Evolutionary conservation across 805 yeast genomes (phyloP), one percentile per base, ranked within the genome.

Genomic region (Jamesozyma piceae): DNA sequence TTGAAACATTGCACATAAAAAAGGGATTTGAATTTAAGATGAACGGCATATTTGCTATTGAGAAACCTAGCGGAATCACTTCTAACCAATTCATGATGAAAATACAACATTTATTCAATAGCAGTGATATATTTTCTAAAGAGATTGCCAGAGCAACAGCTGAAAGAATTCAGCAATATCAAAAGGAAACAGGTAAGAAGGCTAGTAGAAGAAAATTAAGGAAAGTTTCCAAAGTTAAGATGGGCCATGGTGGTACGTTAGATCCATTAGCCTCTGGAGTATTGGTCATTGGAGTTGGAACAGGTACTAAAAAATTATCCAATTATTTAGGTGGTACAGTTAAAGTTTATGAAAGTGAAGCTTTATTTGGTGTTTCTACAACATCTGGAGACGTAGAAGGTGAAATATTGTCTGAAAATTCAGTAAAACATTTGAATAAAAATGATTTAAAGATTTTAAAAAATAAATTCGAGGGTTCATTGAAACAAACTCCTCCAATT

Each of bases 171-270:
- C 70, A 63, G 52, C 63, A 65, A 41, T 54, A 62, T 22, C 63
- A 65, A 43, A 48, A 56, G 39, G 50, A 60, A 35, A 63, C 68
- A 57, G 68, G 74, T 43, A 62, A 69, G 41, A 69, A 66, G 42
- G 69, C 77, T 30, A 71, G 76, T 35, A 71, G 73, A 45, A 72
- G 75, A 42, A 74, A 75, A 44, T 67, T 74, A 24, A 65, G 72
- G 20, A 69, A 69, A 27, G 66, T 74, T 3, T 51, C 65, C 5
- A 80, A 79, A 52, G 78, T 89, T 28, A 92, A 92, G 56, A 82
- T 90, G 70, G 99, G 99, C 1, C 99, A 92, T 62, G 99, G 98
- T 17, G 99, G 99, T 9, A 92, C 99, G 0, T 68, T 92, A 31
- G 99, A 92, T 56, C 97, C 97, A 0, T 64, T 85, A 35, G 99